phyloP scores from a whole-genome alignment of 2,329 filamentous ascomycete genomes.

The Aspergillus floridensis region DNA sequence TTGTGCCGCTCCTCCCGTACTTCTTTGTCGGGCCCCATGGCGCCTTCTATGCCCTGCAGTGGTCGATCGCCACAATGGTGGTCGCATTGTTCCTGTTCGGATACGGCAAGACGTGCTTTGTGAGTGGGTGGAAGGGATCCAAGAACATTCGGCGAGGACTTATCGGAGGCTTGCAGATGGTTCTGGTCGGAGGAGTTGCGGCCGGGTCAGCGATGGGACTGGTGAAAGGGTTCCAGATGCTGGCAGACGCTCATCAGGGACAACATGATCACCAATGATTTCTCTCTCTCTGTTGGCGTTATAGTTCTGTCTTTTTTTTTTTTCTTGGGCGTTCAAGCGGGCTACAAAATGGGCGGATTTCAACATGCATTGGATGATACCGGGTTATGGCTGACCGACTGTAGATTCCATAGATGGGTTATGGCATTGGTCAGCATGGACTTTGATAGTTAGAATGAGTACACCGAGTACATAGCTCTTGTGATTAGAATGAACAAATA shows the following conservation, averaged over 20 bases:
- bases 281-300: neutral
- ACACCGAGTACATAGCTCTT: neutral
- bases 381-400: neutral
- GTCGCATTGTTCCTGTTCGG: constrained; percentile 52
- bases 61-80: constrained; percentile 53
- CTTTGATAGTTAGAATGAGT: neutral
- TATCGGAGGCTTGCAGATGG: constrained; percentile 40
- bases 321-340: neutral
- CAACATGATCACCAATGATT: constrained; percentile 1
- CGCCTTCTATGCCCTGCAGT: constrained; percentile 70
- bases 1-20: constrained; percentile 54
- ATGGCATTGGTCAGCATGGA: neutral
- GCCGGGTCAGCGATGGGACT: constrained; percentile 42
- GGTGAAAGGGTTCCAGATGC: constrained; percentile 38
- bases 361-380: neutral
- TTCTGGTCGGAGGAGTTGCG: constrained; percentile 40
- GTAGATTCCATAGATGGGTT: neutral
- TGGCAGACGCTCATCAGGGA: constrained; percentile 19
- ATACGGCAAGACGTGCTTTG: constrained; percentile 48
- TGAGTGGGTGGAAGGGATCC: constrained; percentile 36
- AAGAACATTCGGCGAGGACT: constrained; percentile 34
- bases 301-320: neutral
- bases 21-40: constrained; percentile 69
- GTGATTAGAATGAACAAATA: too few species aligned
- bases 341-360: neutral